These are phyloP conservation scores for Favolaschia claudopus DNA, from an alignment of 768 basidiomycete species.

Conservation along the genomic window DNA sequence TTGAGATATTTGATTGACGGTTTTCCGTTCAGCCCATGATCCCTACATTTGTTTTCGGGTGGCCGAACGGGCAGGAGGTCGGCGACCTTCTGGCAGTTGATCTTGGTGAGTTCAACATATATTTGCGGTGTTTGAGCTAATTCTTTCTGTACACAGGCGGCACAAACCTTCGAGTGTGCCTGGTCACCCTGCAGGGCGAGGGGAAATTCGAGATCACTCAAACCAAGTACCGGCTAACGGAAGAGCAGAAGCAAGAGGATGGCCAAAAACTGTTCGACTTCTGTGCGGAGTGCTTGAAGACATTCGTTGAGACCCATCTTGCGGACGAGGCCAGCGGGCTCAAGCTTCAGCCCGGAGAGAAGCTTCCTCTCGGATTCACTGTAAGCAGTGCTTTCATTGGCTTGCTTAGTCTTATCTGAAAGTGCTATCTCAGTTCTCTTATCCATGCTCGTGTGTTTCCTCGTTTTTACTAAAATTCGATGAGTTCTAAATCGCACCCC, in stretches of 20 bases:
- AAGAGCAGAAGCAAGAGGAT: conserved; percentile 99
- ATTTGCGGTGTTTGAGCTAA: too few relatives aligned
- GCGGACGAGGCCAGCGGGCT: conserved; percentile 57
- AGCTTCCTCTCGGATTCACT: conserved; percentile 91
- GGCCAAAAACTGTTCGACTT: conserved; percentile 97
- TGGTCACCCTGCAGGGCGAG: conserved; percentile 88
- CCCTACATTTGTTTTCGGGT: conserved; percentile 95
- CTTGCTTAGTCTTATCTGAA: background rate
- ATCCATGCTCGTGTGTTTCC: conserved; percentile 84
- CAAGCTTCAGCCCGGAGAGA: conserved; percentile 56
- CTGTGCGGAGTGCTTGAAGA: conserved; percentile 92
- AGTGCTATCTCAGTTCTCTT: conserved; percentile 73
- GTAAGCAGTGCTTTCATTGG: conserved; percentile 56
- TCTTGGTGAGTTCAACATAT: conserved; percentile 78
- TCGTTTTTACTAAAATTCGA: background rate
- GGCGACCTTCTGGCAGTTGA: conserved; percentile 93
- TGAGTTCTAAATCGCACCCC: too few relatives aligned
- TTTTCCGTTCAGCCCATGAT: conserved; percentile 79
- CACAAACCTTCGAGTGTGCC: conserved; percentile 98
- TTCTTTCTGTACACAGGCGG: conserved; percentile 61
- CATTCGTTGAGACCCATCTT: conserved; percentile 82
- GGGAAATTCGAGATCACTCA: conserved; percentile 99
- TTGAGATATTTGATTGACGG: background rate
- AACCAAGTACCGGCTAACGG: conserved; percentile 94
- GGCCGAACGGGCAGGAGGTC: conserved; percentile 88